phyloP scores from a whole-genome alignment of 2,329 filamentous ascomycete genomes.

The Alternaria dauci region DNA sequence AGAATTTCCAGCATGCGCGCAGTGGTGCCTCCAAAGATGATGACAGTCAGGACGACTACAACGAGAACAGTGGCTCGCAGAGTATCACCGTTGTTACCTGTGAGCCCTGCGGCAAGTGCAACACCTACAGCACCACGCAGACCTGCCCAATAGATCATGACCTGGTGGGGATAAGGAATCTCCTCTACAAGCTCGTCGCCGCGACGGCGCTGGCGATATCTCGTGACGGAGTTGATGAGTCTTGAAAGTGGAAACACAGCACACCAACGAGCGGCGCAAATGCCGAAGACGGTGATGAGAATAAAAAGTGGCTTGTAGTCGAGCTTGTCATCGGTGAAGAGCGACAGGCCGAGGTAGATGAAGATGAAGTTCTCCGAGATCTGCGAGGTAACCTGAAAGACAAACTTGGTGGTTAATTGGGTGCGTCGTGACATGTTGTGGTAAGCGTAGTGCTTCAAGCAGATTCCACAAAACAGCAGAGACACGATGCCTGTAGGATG shows the following conservation, averaged over 20 bases:
- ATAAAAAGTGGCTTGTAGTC: constrained; percentile 96
- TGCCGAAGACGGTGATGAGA: constrained; percentile 87
- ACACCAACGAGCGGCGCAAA: constrained; percentile 90
- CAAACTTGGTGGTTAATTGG: constrained; percentile 96
- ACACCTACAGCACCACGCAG: constrained; percentile 95
- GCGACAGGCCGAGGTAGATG: constrained; percentile 93
- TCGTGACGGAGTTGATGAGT: constrained; percentile 90
- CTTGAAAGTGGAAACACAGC: constrained; percentile 93
- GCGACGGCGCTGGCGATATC: constrained; percentile 80
- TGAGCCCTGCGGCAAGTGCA: constrained; percentile 86
- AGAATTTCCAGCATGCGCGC: constrained; percentile 97
- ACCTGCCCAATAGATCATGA: constrained; percentile 99
- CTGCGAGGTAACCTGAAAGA: constrained; percentile 94
- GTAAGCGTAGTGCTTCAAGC: constrained; percentile 97
- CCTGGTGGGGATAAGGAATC: constrained; percentile 92
- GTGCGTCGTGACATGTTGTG: constrained; percentile 99
- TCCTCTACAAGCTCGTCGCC: constrained; percentile 77
- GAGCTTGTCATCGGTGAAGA: constrained; percentile 89
- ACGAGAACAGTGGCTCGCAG: constrained; percentile 95
- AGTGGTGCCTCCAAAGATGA: constrained; percentile 97
- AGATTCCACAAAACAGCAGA: constrained; percentile 96
- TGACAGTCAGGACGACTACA: constrained; percentile 95
- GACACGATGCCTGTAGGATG: constrained; percentile 83
- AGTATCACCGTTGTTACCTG: constrained; percentile 80
- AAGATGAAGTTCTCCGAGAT: constrained; percentile 99